A percentile compares a stretch with the other conserved stretches of the same genome.
Evolutionary conservation across 2,329 filamentous ascomycete genomes (phyloP).

Genomic region (Ilyonectria mors-panacis): DNA sequence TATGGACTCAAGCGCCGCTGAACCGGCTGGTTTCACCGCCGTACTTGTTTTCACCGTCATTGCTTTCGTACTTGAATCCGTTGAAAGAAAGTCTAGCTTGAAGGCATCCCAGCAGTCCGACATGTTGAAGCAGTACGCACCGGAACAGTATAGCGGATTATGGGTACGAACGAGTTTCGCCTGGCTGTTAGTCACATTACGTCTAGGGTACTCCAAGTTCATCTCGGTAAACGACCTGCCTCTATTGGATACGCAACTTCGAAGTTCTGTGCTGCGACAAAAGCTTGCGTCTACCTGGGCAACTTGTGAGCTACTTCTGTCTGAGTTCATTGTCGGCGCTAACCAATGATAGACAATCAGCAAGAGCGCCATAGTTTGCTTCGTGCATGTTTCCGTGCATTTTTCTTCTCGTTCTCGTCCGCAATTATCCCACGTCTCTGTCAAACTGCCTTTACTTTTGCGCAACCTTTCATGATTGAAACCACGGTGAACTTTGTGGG

Average conservation of each 20-base stretch:
- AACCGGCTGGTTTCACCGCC: neutral
- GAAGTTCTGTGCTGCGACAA: conserved; percentile 32
- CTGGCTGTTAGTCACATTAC: conserved; percentile 41
- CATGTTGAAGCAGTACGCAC: conserved; percentile 25
- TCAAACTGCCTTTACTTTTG: conserved; percentile 48
- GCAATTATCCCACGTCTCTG: conserved; percentile 45
- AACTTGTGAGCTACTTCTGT: conserved; percentile 34
- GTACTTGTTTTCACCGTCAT: neutral
- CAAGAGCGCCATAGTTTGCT: conserved; percentile 33
- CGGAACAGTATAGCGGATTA: conserved; percentile 33
- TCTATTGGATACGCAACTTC: conserved; percentile 36
- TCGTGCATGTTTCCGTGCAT: conserved; percentile 33
- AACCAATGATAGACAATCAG: conserved; percentile 34
- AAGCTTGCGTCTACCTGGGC: conserved; percentile 34
- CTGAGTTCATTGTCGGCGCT: neutral
- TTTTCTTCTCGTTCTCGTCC: conserved; percentile 36
- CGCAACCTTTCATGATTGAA: conserved; percentile 51
- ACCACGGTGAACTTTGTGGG: conserved; percentile 41
- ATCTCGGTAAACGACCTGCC: conserved; percentile 42
- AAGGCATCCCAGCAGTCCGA: neutral
- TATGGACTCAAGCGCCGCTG: neutral
- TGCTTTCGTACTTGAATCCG: neutral
- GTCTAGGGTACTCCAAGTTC: conserved; percentile 37
- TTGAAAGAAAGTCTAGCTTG: neutral
- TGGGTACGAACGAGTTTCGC: conserved; percentile 42